Evolutionary conservation across 441 rosid genomes (phyloP).

Genomic region (Pelargonium cotyledonis): DNA sequence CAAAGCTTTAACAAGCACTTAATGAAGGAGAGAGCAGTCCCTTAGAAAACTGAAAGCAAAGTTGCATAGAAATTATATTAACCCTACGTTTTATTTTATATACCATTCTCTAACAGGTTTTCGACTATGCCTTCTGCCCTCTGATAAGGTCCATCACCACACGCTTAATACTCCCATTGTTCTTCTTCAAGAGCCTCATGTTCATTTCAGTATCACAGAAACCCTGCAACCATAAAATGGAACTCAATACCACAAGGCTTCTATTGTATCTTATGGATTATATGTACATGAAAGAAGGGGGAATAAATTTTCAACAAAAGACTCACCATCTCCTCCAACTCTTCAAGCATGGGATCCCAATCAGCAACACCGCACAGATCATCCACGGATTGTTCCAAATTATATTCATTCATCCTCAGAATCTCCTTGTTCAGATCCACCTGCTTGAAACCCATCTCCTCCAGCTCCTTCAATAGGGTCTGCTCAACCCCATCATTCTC

Average conservation of each 20-base stretch:
- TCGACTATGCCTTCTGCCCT: neutral
- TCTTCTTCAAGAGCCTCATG: slow-evolving; percentile 83
- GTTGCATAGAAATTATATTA: neutral
- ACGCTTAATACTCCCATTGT: slow-evolving; percentile 84
- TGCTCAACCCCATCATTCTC: slow-evolving; percentile 39
- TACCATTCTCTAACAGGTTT: neutral
- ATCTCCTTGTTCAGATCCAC: slow-evolving; percentile 83
- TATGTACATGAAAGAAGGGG: neutral
- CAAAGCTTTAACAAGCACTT: too few relatives aligned
- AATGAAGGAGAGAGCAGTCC: neutral
- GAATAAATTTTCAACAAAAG: neutral
- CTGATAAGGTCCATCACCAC: slow-evolving; percentile 64
- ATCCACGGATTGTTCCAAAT: slow-evolving; percentile 72
- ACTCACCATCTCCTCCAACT: slow-evolving; percentile 81
- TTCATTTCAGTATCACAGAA: slow-evolving; percentile 61
- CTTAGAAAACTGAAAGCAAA: neutral
- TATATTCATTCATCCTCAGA: slow-evolving; percentile 62
- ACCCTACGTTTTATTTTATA: neutral
- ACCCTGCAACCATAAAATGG: slow-evolving; percentile 44
- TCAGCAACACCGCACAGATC: slow-evolving; percentile 74
- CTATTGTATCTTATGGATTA: too few relatives aligned
- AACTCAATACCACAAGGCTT: neutral
- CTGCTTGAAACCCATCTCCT: slow-evolving; percentile 93
- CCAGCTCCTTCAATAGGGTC: slow-evolving; percentile 68
- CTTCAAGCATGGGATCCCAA: slow-evolving; percentile 91